A percentile compares a stretch with the other conserved stretches of the same genome.
Conservation (phyloP, 768 basidiomycete genomes). For the Peribolospora baueri region DNA sequence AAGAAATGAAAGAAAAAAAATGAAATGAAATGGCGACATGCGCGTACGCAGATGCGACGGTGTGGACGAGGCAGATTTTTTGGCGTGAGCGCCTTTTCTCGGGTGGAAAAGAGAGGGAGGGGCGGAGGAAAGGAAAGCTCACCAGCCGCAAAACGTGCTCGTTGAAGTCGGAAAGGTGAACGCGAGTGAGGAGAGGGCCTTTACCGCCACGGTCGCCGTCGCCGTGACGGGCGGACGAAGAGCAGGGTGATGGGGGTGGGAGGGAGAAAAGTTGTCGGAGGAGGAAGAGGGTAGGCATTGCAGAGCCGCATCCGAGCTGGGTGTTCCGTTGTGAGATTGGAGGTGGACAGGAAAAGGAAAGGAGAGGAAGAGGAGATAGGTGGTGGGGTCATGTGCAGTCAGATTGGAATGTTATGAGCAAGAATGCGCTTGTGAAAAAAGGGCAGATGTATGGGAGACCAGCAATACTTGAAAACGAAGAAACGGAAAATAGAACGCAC, state of each 20-base stretch:
- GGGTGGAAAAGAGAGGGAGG: background rate
- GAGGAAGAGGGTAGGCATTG: slow-evolving; percentile 53
- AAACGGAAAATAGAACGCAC: slow-evolving; percentile 23
- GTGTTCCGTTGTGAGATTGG: background rate
- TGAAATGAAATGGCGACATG: slow-evolving; percentile 15
- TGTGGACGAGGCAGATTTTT: no score
- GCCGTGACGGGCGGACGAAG: slow-evolving; percentile 65
- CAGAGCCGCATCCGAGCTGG: slow-evolving; percentile 83
- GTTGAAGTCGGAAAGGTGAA: slow-evolving; percentile 21
- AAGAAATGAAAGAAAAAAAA: slow-evolving; percentile 17
- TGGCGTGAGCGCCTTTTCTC: background rate
- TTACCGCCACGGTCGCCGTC: slow-evolving; percentile 6
- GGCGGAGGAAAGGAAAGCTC: background rate
- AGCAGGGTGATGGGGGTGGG: slow-evolving; percentile 22
- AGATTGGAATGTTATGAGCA: no score
- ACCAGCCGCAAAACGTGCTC: slow-evolving; percentile 37
- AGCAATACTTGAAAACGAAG: background rate
- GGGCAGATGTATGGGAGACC: background rate
- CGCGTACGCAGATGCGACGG: no score
- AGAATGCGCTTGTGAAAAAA: background rate
- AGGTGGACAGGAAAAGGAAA: background rate
- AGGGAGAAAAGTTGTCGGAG: slow-evolving; percentile 29
- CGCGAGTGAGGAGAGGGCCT: background rate
- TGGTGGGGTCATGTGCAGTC: no score
- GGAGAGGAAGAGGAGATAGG: no score